Evolutionary conservation across 176 grass and related monocot genomes (phyloP).

Genomic region (Avena eriantha): DNA sequence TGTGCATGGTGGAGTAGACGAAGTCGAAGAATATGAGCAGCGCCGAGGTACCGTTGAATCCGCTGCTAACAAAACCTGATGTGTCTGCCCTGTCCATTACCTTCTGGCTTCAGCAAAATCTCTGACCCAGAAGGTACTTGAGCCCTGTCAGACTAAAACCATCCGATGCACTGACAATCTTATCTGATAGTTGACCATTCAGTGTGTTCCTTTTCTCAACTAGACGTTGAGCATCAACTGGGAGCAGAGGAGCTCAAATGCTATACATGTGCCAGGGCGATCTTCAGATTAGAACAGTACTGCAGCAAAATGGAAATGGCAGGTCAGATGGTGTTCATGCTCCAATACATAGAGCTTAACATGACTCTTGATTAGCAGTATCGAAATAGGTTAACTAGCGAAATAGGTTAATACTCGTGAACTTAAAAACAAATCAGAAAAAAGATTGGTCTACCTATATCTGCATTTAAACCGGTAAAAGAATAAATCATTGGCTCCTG

Average conservation of each 20-base stretch:
- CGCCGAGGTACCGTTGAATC: constrained; percentile 41
- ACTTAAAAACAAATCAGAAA: constrained; percentile 10
- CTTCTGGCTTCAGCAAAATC: constrained; percentile 11
- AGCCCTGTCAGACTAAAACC: constrained; percentile 18
- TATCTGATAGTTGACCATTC: constrained; percentile 21
- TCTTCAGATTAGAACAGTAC: constrained; percentile 31
- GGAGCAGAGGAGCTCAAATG: constrained; percentile 27
- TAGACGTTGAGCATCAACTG: constrained; percentile 3
- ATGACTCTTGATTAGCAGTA: neutral
- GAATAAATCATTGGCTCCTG: constrained; percentile 2
- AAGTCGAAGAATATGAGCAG: constrained; percentile 74
- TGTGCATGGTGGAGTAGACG: constrained; percentile 48
- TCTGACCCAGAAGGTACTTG: constrained; percentile 21
- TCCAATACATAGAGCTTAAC: neutral
- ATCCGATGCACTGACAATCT: constrained; percentile 19
- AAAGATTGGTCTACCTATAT: neutral
- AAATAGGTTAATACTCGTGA: neutral
- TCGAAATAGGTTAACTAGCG: no score
- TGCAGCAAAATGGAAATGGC: constrained; percentile 16
- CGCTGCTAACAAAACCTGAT: constrained; percentile 79
- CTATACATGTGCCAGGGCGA: constrained; percentile 7
- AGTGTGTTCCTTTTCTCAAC: neutral
- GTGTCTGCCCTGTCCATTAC: constrained; percentile 74
- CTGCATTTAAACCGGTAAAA: constrained; percentile 2
- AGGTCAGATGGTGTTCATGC: constrained; percentile 23